Conservation (phyloP, 495 filamentous ascomycete species). For the Apiosordaria backusii region DNA sequence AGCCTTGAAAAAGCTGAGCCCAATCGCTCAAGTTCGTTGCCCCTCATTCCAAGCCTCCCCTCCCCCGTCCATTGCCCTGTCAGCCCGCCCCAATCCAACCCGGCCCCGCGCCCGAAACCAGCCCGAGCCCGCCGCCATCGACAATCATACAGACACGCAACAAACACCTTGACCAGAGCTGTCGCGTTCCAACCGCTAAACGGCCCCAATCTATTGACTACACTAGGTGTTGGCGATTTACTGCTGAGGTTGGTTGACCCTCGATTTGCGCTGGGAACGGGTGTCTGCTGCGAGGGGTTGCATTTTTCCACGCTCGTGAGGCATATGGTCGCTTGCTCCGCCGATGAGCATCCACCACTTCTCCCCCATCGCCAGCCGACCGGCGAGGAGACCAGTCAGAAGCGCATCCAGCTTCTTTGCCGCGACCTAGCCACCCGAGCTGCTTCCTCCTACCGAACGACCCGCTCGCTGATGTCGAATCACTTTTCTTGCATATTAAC, state of each 20-base stretch:
- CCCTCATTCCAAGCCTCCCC: conserved; percentile 1
- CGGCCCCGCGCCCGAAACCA: conserved; percentile 10
- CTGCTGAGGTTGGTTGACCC: background rate
- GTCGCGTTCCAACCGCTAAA: background rate
- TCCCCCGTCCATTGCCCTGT: background rate
- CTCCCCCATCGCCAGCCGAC: conserved; percentile 4
- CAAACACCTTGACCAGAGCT: background rate
- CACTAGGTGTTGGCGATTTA: background rate
- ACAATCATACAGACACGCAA: conserved; percentile 9
- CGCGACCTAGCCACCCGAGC: background rate
- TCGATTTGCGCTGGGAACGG: background rate
- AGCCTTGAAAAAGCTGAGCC: background rate
- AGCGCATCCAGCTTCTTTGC: background rate
- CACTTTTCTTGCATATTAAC: conserved; percentile 1
- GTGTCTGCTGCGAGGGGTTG: background rate
- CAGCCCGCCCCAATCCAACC: conserved; percentile 9
- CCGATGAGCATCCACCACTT: background rate
- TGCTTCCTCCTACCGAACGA: background rate
- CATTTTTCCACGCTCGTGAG: background rate
- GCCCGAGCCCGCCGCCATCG: conserved; percentile 8
- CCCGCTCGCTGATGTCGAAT: background rate
- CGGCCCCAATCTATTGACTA: background rate
- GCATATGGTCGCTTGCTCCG: conserved; percentile 1
- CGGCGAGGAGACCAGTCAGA: background rate
- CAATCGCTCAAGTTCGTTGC: background rate